Evolutionary conservation across 805 yeast genomes (phyloP).

Genomic region (Cyberlindnera subsufficiens): DNA sequence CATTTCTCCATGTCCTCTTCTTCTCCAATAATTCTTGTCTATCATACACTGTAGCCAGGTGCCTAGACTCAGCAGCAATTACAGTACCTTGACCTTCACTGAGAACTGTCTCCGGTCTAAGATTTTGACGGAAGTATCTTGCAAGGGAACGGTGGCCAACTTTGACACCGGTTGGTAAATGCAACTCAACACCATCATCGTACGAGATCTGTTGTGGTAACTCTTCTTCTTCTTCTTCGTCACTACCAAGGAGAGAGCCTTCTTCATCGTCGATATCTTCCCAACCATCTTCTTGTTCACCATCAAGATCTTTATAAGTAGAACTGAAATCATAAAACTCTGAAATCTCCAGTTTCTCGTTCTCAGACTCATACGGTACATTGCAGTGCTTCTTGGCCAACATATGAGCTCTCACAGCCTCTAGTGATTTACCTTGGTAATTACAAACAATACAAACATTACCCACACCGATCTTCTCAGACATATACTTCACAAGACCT

Average conservation of each 20-base stretch:
- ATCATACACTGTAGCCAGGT: constrained; percentile 31
- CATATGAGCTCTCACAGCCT: constrained; percentile 92
- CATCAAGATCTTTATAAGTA: constrained; percentile 41
- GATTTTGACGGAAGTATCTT: constrained; percentile 72
- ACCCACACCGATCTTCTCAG: constrained; percentile 90
- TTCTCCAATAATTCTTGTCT: constrained; percentile 41
- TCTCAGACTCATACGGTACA: constrained; percentile 82
- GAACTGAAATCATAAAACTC: constrained; percentile 87
- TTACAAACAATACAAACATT: constrained; percentile 81
- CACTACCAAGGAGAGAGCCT: constrained; percentile 31
- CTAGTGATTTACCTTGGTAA: constrained; percentile 79
- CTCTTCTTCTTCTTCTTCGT: constrained; percentile 30
- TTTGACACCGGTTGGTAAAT: constrained; percentile 75
- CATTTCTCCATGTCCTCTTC: constrained; percentile 68
- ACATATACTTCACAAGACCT: constrained; percentile 73
- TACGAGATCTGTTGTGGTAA: constrained; percentile 39
- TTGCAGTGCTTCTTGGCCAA: constrained; percentile 76
- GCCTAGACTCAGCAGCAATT: constrained; percentile 76
- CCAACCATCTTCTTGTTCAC: constrained; percentile 27
- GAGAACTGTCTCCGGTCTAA: constrained; percentile 49
- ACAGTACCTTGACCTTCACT: constrained; percentile 83
- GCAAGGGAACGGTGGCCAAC: constrained; percentile 84
- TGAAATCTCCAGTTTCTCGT: constrained; percentile 80
- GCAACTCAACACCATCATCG: constrained; percentile 62
- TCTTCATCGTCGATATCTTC: constrained; percentile 34